Conservation (phyloP, 495 filamentous ascomycete genomes). For the Filosporella fistucella region DNA sequence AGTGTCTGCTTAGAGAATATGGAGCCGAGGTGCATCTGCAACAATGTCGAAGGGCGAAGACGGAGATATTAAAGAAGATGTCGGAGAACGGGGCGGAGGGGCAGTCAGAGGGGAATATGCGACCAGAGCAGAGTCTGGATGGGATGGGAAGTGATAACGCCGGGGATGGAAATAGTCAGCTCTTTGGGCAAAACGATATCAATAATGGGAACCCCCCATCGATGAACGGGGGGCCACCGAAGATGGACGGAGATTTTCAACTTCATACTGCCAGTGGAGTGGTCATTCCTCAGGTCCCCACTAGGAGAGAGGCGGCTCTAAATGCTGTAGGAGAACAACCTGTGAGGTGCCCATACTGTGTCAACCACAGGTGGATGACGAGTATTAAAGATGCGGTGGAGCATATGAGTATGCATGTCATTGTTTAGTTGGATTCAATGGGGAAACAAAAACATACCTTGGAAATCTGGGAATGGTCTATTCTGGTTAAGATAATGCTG, state of each 20-base stretch:
- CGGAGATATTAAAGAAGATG: constrained; percentile 24
- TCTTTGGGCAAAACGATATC: constrained; percentile 16
- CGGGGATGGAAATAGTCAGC: constrained; percentile 15
- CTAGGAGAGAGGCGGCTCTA: constrained; percentile 18
- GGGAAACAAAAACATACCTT: no score
- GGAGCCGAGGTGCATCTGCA: constrained; percentile 25
- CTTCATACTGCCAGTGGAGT: constrained; percentile 20
- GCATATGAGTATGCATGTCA: constrained; percentile 54
- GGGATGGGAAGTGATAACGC: constrained; percentile 15
- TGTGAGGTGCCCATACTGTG: constrained; percentile 50
- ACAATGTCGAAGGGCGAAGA: constrained; percentile 24
- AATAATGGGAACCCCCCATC: background rate
- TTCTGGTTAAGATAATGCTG: no score
- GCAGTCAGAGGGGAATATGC: background rate
- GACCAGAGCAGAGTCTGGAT: constrained; percentile 13
- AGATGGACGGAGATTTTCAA: constrained; percentile 7
- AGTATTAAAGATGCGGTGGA: constrained; percentile 55
- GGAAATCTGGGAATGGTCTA: no score
- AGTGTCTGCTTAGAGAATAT: constrained; percentile 21
- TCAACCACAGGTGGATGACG: constrained; percentile 51
- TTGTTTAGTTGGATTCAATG: no score
- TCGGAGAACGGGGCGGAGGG: constrained; percentile 6
- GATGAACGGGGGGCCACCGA: background rate
- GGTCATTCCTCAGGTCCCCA: constrained; percentile 16
- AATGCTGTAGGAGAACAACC: constrained; percentile 40